Evolutionary conservation across 1,284 basidiomycete species (phyloP).

Genomic region (Clitocybe nebularis): DNA sequence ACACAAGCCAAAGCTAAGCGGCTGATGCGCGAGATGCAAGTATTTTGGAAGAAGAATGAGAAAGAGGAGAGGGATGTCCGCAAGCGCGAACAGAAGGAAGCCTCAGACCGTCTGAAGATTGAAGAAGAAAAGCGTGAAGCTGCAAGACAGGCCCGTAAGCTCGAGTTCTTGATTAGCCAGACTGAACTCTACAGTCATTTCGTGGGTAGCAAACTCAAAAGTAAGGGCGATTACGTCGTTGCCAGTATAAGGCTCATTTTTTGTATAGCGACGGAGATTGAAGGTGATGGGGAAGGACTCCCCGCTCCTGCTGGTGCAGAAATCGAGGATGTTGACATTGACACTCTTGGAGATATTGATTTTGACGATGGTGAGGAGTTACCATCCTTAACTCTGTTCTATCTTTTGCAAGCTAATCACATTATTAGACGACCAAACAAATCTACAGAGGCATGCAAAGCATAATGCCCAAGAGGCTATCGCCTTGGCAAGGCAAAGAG

Average conservation of each 20-base stretch:
- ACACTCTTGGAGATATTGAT: conserved; percentile 75
- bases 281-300: conserved; percentile 58
- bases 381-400: not conserved
- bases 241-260: conserved; percentile 11
- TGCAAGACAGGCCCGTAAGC: conserved; percentile 91
- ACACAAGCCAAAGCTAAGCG: conserved; percentile 84
- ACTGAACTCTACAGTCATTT: conserved; percentile 99
- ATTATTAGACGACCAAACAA: conserved; percentile 79
- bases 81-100: conserved; percentile 93
- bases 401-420: conserved; percentile 3
- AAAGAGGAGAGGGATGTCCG: conserved; percentile 92
- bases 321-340: conserved; percentile 47
- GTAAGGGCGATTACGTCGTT: conserved; percentile 41
- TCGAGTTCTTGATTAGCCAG: conserved; percentile 99
- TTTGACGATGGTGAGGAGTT: conserved; percentile 82
- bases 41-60: conserved; percentile 98
- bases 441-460: conserved; percentile 85
- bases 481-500: conserved; percentile 75
- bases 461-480: conserved; percentile 91
- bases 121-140: conserved; percentile 98
- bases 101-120: conserved; percentile 82
- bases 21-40: conserved; percentile 91
- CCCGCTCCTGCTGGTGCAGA: conserved; percentile 59
- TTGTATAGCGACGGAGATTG: conserved; percentile 77
- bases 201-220: conserved; percentile 98